Conservation (phyloP, 148 eudicot genomes). For the Rhododendron henanense region DNA sequence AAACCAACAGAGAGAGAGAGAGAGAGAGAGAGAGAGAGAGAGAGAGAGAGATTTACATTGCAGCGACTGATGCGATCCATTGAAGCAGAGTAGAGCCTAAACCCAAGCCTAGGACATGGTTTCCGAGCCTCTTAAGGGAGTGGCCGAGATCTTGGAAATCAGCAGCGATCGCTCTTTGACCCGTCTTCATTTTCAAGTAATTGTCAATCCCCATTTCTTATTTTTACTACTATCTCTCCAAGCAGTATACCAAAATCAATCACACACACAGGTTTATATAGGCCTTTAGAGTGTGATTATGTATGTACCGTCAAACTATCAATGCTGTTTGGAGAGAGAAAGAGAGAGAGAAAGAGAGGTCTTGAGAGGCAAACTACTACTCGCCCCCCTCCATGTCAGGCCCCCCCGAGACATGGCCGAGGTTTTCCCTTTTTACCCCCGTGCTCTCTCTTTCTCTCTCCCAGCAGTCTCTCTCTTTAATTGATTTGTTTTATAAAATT, state of each 20-base stretch:
- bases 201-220: conserved; percentile 25
- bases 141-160: conserved; percentile 34
- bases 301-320: not conserved
- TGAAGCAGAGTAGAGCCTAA: conserved; percentile 40
- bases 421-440: too few relatives aligned
- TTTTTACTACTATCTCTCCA: not conserved
- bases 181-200: conserved; percentile 48
- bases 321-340: not conserved
- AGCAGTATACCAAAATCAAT: not conserved
- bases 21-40: conserved; percentile 18
- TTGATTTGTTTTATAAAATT: too few relatives aligned
- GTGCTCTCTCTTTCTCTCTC: too few relatives aligned
- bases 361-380: too few relatives aligned
- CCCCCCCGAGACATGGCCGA: too few relatives aligned
- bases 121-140: conserved; percentile 41
- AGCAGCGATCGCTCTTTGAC: conserved; percentile 15
- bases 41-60: conserved; percentile 37
- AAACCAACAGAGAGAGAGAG: not conserved
- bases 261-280: not conserved
- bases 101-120: conserved; percentile 32
- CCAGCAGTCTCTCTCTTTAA: too few relatives aligned
- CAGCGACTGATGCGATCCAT: conserved; percentile 54
- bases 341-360: too few relatives aligned
- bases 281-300: not conserved
- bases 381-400: too few relatives aligned